Conservation (phyloP, 2,329 filamentous ascomycete species). For the Calonectria pseudoturangicola region DNA sequence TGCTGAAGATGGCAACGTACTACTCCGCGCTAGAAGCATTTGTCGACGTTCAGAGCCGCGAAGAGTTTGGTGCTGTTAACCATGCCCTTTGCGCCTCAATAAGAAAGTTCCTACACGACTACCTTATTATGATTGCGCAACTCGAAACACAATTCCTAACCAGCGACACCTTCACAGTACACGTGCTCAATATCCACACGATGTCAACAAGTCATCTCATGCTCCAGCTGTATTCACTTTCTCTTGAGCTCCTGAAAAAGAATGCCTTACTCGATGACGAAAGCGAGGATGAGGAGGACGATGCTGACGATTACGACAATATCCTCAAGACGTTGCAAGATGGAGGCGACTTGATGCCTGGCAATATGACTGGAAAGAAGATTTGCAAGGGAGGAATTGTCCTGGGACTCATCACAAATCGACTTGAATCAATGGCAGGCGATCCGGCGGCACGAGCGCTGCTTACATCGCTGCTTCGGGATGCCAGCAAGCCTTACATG, state of each 20-base stretch:
- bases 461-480: conserved; percentile 87
- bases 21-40: conserved; percentile 94
- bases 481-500: conserved; percentile 97
- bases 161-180: conserved; percentile 91
- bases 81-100: conserved; percentile 98
- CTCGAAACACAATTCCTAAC: conserved; percentile 94
- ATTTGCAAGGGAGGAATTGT: conserved; percentile 98
- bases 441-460: conserved; percentile 91
- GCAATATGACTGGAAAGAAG: conserved; percentile 89
- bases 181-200: conserved; percentile 93
- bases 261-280: conserved; percentile 92
- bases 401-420: conserved; percentile 88
- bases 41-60: conserved; percentile 93
- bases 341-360: conserved; percentile 86
- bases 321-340: conserved; percentile 93
- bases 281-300: conserved; percentile 81
- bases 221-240: conserved; percentile 90
- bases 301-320: conserved; percentile 91
- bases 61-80: conserved; percentile 95
- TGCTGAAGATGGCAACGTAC: conserved; percentile 96
- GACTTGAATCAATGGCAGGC: conserved; percentile 92
- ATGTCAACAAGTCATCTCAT: conserved; percentile 94
- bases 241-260: conserved; percentile 89
- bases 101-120: conserved; percentile 92
- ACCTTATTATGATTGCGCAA: conserved; percentile 93